A percentile compares a stretch with the other conserved stretches of the same genome.
Evolutionary conservation across 176 grass and related monocot genomes (phyloP).

Genomic region (Avena eriantha): DNA sequence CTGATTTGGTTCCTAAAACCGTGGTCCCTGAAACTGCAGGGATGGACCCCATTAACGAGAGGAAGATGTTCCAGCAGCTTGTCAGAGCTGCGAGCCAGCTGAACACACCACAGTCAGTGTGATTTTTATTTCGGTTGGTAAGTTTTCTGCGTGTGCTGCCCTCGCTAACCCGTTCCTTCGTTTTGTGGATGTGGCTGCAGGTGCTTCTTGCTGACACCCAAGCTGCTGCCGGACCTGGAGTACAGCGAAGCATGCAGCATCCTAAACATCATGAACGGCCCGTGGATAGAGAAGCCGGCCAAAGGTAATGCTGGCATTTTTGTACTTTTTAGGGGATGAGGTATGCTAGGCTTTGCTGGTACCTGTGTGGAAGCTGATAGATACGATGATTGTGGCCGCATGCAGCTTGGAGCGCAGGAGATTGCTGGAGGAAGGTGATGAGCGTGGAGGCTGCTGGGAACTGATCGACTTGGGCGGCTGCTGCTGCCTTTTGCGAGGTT

Average conservation of each 20-base stretch:
- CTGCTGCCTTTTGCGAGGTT: too few species aligned
- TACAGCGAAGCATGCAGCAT: constrained; percentile 91
- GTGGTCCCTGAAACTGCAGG: constrained; percentile 45
- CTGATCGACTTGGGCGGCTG: too few species aligned
- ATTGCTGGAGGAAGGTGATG: too few species aligned
- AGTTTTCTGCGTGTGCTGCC: not conserved
- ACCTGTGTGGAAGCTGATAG: not conserved
- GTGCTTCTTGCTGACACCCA: constrained; percentile 94
- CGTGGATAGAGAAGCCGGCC: constrained; percentile 79
- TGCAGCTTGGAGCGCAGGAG: too few species aligned
- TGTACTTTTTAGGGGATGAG: not conserved
- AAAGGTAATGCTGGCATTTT: constrained; percentile 49
- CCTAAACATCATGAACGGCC: constrained; percentile 95
- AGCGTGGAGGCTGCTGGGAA: too few species aligned
- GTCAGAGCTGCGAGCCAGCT: constrained; percentile 90
- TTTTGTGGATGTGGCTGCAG: constrained; percentile 31
- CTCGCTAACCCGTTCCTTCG: not conserved
- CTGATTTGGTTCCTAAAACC: not conserved
- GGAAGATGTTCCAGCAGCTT: constrained; percentile 98
- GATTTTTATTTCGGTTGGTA: not conserved
- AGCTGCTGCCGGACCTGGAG: constrained; percentile 88
- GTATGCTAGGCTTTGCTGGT: too few species aligned
- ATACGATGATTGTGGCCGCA: too few species aligned
- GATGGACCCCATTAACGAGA: constrained; percentile 94
- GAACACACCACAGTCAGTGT: constrained; percentile 87